These are phyloP conservation scores for Coemansia sp. DNA, from an alignment of 192 early-diverging fungal genomes.

Conservation along the genomic window DNA sequence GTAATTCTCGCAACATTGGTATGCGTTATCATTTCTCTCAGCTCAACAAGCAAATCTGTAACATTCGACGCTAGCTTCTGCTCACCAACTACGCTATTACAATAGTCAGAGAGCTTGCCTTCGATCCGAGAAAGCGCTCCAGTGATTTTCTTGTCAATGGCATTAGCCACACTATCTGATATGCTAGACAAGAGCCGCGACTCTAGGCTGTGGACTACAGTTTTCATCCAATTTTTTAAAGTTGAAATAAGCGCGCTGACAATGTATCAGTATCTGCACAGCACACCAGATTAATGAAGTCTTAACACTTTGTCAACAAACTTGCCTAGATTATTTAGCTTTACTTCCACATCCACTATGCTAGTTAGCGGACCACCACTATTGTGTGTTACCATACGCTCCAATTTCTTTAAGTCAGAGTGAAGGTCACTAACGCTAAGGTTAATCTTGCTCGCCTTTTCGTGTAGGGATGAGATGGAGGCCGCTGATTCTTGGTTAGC, in stretches of 20 bases:
- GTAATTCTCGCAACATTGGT: neutral
- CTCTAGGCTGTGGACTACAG: slow-evolving; percentile 22
- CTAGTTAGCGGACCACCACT: slow-evolving; percentile 18
- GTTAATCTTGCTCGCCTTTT: slow-evolving; percentile 47
- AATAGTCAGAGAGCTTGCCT: neutral
- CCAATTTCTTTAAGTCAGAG: slow-evolving; percentile 45
- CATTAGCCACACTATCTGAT: neutral
- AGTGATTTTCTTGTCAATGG: slow-evolving; percentile 7
- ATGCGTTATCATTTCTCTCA: neutral
- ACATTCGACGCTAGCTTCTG: neutral
- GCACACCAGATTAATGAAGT: neutral
- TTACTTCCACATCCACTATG: slow-evolving; percentile 39
- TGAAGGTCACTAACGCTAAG: slow-evolving; percentile 48
- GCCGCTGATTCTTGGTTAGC: slow-evolving; percentile 20
- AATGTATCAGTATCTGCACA: neutral
- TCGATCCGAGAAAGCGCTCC: slow-evolving; percentile 2
- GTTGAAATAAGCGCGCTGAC: neutral
- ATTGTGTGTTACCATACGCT: slow-evolving; percentile 26
- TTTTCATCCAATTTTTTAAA: neutral
- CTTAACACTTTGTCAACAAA: neutral
- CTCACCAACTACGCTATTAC: neutral
- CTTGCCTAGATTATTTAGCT: slow-evolving; percentile 39
- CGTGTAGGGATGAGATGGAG: slow-evolving; percentile 42
- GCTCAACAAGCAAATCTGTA: neutral
- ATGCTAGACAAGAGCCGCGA: slow-evolving; percentile 6